Evolutionary conservation across 805 yeast genomes (phyloP), one percentile per base, ranked within the genome.

Genomic region (Candida silvatica): DNA sequence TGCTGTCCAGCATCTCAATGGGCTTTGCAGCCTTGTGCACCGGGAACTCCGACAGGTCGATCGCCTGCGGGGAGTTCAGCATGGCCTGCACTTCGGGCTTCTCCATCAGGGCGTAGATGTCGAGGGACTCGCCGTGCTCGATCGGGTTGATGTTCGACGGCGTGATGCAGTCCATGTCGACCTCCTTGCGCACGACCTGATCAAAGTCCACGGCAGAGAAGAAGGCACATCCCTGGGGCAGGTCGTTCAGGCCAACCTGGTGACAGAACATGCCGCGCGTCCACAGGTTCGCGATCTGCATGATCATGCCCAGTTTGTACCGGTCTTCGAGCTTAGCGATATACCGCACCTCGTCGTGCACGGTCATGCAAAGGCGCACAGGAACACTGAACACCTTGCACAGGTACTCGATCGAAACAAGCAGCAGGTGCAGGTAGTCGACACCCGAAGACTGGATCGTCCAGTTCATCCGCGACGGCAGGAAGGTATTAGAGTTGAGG

Each of bases 391-490:
- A 90, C 41, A 66, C 69, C 27, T 73, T 67, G 27, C 73, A 64
- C 46, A 92, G 64, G 48, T 87, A 85, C 38, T 85, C 83, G 97
- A 94, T 88, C 0, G 95, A 74, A 4, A 86, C 73, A 32, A 90
- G 68, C 40, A 92, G 56, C 27, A 92, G 54, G 54, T 92, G 99
- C 35, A 92, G 64, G 51, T 94, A 92, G 54, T 92, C 98, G 15
- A 94, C 99, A 25, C 98, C 99, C 2, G 96, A 85, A 17, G 96
- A 85, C 56, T 92, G 99, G 52, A 92, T 92, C 1, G 96, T 85
- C 99, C 99, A 92, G 51, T 92, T 92, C 43, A 88, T 80, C 48
- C 99, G 61, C 2, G 96, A 86, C 0, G 98, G 92, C 44, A 92
- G 59, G 52, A 80, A 92, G 1, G 75, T 62, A 42, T 73, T 73